Conservation (phyloP, 495 filamentous ascomycete genomes). For the Pseudevernia furfuracea region DNA sequence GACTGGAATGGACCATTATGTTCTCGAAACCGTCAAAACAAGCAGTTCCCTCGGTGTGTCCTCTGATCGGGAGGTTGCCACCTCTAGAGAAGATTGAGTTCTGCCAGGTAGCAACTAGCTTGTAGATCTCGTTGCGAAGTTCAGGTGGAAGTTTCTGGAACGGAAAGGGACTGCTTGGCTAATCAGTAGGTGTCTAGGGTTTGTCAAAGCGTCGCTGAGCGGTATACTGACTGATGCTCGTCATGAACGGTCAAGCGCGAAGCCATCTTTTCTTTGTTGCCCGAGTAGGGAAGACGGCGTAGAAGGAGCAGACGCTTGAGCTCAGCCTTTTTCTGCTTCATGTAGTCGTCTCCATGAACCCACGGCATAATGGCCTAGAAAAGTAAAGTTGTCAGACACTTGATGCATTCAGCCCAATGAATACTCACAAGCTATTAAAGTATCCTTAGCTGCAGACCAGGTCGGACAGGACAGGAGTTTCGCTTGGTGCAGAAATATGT, state of each 20-base stretch:
- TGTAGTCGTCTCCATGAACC: background rate
- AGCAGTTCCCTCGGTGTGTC: background rate
- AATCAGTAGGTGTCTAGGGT: background rate
- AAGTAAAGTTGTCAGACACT: background rate
- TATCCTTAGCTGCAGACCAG: background rate
- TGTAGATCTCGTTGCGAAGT: background rate
- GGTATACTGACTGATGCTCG: background rate
- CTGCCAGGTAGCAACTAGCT: background rate
- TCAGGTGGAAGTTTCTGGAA: background rate
- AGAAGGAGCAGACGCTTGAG: background rate
- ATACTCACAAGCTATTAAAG: background rate
- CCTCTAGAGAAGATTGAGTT: fast-evolving
- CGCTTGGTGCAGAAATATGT: background rate
- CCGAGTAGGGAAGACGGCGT: background rate
- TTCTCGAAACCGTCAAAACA: background rate
- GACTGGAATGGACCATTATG: background rate
- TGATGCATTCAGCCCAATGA: background rate
- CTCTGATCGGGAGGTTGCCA: background rate
- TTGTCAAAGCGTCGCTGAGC: background rate
- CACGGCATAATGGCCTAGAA: background rate
- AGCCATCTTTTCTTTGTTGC: background rate
- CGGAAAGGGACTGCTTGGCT: background rate
- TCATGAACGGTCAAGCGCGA: background rate
- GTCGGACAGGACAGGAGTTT: background rate
- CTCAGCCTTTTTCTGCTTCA: background rate